These are phyloP conservation scores for Cercophora sp. DNA, from an alignment of 495 filamentous ascomycete species.

Conservation along the genomic window DNA sequence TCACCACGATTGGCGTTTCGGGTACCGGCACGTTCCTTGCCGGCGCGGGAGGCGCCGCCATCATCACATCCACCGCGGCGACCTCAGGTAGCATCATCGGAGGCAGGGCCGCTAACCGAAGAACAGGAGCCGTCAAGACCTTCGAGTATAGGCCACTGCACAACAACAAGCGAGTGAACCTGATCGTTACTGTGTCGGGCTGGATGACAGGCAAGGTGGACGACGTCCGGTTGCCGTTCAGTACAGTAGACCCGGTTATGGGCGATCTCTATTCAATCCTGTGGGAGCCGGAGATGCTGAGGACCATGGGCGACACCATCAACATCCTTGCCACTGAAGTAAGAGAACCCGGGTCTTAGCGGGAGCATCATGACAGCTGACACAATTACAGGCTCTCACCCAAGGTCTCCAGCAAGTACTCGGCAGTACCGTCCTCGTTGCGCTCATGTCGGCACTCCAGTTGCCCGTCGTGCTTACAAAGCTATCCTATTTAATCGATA, in stretches of 20 bases:
- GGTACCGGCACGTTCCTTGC: conserved; percentile 88
- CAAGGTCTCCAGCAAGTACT: conserved; percentile 95
- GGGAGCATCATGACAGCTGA: no score
- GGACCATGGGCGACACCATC: conserved; percentile 95
- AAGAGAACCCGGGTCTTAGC: no score
- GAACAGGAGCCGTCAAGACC: conserved; percentile 86
- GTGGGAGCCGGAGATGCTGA: conserved; percentile 98
- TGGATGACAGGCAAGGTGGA: conserved; percentile 99
- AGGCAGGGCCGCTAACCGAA: conserved; percentile 73
- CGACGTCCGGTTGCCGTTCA: conserved; percentile 91
- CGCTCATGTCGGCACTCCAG: conserved; percentile 91
- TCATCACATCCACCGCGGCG: conserved; percentile 90
- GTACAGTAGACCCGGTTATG: conserved; percentile 96
- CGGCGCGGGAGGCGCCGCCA: conserved; percentile 84
- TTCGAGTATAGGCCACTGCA: conserved; percentile 96
- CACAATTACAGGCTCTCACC: conserved; percentile 69
- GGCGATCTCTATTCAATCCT: conserved; percentile 95
- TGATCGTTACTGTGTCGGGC: conserved; percentile 92
- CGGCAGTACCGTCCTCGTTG: conserved; percentile 80
- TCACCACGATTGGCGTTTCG: conserved; percentile 89
- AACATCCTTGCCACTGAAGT: conserved; percentile 98
- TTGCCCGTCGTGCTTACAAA: conserved; percentile 90
- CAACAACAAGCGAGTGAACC: conserved; percentile 94
- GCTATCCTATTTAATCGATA: conserved; percentile 94
- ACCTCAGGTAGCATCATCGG: conserved; percentile 82